Base-by-base conservation (phyloP, 352 stramenopile species). In the Globisporangium perplexum region DNA sequence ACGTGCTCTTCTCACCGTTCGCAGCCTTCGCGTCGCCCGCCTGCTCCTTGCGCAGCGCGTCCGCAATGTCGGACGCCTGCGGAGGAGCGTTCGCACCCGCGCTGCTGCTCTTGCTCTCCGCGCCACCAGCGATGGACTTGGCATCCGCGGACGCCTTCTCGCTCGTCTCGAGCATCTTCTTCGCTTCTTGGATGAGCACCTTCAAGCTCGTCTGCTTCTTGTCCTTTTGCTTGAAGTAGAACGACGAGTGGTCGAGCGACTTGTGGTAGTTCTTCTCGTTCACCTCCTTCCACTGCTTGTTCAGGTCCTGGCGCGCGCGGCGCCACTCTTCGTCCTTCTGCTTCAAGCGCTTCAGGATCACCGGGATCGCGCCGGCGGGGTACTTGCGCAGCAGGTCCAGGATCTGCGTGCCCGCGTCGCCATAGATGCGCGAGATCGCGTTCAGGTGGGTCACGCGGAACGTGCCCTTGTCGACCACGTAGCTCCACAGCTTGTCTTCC, bases 221-320 rank as follows among this genome's bases (percentile, higher is more conserved):
- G 69, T 99, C 97, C 53, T 92, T 96, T 47, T 98, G 93, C 67
- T 98, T 97, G 73, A 99, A 99, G 67, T 98, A 99, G 55, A 99
- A 98, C 31, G 93, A 98, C 24, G 97, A 97, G 69, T 99, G 96
- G 68, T 99, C 98, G 20, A 99, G 77, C 45, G 86, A 98, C 69
- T 98, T 98, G 75, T 98, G 96, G 65, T 99, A 99, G 62, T 99
- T 99, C 54, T 94, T 87, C 62, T 98, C 94, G 53, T 98, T 95
- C 46, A 99, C 77, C 49, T 98, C 93, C 69, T 98, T 98, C 96
- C 97, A 99, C 56, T 93, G 85, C 53, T 96, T 96, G 70, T 98
- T 99, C 28, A 99, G 58, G 56, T 97, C 81, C 60, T 98, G 84
- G 18, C 96, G 85, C 5, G 85, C 86, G 26, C 83, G 83, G 50